Conservation (phyloP, 2,329 filamentous ascomycete species). For the Neobulgaria alba region DNA sequence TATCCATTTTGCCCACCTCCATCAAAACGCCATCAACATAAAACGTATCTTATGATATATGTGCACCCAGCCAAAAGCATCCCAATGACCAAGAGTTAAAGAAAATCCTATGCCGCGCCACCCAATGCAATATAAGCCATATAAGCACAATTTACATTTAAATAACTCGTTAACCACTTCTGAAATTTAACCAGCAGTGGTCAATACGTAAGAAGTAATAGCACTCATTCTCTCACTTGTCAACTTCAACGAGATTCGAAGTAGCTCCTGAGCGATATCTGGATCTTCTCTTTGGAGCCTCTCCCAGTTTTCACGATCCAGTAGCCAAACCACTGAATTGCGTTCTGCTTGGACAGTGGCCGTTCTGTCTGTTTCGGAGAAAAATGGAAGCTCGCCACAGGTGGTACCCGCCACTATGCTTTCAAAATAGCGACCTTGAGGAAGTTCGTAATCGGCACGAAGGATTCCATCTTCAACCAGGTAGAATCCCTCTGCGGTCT, state of each 20-base stretch:
- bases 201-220: slow-evolving; percentile 45
- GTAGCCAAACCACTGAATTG: slow-evolving; percentile 73
- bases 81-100: no score
- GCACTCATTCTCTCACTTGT: slow-evolving; percentile 87
- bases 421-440: slow-evolving; percentile 82
- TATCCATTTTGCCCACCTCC: no score
- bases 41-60: no score
- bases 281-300: slow-evolving; percentile 62
- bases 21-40: no score
- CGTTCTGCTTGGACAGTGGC: slow-evolving; percentile 79
- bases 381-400: slow-evolving; percentile 93
- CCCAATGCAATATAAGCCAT: background rate
- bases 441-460: slow-evolving; percentile 80
- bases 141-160: background rate
- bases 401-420: slow-evolving; percentile 91
- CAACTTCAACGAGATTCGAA: slow-evolving; percentile 83
- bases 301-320: slow-evolving; percentile 65
- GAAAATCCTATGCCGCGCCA: background rate
- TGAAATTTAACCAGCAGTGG: slow-evolving; percentile 31
- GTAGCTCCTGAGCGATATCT: slow-evolving; percentile 72
- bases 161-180: background rate
- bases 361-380: slow-evolving; percentile 80
- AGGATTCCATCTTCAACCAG: slow-evolving; percentile 84
- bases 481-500: slow-evolving; percentile 76
- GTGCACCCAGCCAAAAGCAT: no score